A percentile compares a stretch with the other conserved stretches of the same genome.
Conservation (phyloP, 495 filamentous ascomycete genomes). For the Penicillium antarcticum region DNA sequence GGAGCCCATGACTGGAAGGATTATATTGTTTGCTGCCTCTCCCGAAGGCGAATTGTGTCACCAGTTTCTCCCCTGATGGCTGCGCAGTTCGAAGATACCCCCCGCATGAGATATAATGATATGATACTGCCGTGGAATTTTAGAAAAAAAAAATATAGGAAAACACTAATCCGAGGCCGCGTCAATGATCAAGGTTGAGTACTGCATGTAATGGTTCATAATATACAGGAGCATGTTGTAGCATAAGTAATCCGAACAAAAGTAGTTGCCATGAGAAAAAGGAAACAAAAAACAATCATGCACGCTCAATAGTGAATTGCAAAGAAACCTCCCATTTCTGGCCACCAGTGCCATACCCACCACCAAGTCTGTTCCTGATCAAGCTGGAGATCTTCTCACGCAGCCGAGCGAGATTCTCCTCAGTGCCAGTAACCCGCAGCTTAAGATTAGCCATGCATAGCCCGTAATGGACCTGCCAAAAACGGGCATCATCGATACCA, state of each 20-base stretch:
- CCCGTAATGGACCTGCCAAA: conserved; percentile 99
- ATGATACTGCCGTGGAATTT: too few relatives aligned
- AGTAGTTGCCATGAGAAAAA: not conserved
- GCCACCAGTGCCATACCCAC: conserved; percentile 79
- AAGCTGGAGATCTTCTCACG: conserved; percentile 71
- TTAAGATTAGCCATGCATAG: conserved; percentile 94
- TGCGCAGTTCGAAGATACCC: too few relatives aligned
- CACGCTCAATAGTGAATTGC: conserved; percentile 42
- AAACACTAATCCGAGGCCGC: too few relatives aligned
- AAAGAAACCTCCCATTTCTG: conserved; percentile 82
- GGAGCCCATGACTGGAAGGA: not conserved
- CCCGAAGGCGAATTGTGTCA: too few relatives aligned
- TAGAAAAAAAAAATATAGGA: too few relatives aligned
- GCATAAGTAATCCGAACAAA: not conserved
- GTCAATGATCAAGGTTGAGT: not conserved
- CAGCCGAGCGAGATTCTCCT: conserved; percentile 63
- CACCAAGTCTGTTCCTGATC: conserved; percentile 81
- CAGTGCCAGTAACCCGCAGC: conserved; percentile 63
- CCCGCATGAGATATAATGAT: too few relatives aligned
- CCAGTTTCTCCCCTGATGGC: too few relatives aligned
- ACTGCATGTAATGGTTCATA: not conserved
- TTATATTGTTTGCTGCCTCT: too few relatives aligned
- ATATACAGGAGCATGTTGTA: conserved; percentile 3
- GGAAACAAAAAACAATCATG: conserved; percentile 11
- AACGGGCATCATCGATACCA: conserved; percentile 80